Evolutionary conservation across 352 stramenopile species (phyloP).

Genomic region (Pythium plurisporium): DNA sequence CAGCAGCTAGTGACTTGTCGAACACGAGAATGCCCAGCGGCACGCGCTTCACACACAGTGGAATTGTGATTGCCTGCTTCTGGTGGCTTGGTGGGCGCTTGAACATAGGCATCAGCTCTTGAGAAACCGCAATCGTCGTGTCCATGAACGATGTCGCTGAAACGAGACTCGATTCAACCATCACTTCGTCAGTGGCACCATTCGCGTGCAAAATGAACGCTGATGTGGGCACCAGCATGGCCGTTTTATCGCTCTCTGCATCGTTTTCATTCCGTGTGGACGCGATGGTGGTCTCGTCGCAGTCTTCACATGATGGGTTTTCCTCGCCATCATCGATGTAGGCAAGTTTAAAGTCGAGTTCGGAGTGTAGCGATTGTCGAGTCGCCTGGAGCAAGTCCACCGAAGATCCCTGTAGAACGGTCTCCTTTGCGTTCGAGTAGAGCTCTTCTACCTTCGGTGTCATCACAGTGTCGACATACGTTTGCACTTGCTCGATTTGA

Average conservation of each 20-base stretch:
- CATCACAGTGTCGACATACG: background rate
- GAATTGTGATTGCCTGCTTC: background rate
- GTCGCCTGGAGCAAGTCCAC: background rate
- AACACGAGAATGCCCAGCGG: constrained; percentile 23
- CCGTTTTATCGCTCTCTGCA: too few relatives aligned
- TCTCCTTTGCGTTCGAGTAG: background rate
- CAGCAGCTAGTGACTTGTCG: background rate
- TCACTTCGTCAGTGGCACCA: constrained; percentile 6
- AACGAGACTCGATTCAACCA: background rate
- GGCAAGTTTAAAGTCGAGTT: too few relatives aligned
- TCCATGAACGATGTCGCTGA: background rate
- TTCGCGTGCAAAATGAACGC: constrained; percentile 1
- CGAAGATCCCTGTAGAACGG: background rate
- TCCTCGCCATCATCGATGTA: background rate
- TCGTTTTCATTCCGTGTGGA: background rate
- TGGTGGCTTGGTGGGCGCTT: background rate
- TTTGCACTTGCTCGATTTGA: background rate
- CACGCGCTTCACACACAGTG: constrained; percentile 17
- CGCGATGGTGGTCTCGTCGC: too few relatives aligned
- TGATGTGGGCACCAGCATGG: background rate
- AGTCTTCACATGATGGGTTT: too few relatives aligned
- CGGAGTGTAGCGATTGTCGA: too few relatives aligned
- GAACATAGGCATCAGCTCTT: constrained; percentile 8
- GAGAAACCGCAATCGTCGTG: background rate
- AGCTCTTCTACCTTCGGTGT: background rate